A percentile compares a stretch with the other conserved stretches of the same genome.
These are phyloP conservation scores for Amphicarpaea edgeworthii DNA, from an alignment of 306 rosid genomes.

Conservation along the genomic window DNA sequence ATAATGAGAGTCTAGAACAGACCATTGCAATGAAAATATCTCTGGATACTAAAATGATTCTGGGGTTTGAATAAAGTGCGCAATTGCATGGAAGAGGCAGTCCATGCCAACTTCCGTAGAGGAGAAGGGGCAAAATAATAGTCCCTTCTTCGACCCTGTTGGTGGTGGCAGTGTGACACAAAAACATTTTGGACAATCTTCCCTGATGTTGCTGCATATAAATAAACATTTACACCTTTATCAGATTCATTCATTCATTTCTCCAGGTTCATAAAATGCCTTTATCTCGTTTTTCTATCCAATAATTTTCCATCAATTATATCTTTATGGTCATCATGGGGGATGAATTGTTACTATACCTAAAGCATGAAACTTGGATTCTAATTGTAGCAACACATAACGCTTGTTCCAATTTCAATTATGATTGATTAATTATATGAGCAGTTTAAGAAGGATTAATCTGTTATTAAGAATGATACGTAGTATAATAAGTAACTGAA, in stretches of 20 bases:
- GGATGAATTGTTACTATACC: slow-evolving; percentile 13
- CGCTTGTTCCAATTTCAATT: slow-evolving; percentile 5
- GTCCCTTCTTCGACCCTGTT: slow-evolving; percentile 64
- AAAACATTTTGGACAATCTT: slow-evolving; percentile 85
- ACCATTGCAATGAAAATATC: slow-evolving; percentile 88
- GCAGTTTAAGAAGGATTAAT: neutral
- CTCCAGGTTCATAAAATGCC: slow-evolving; percentile 48
- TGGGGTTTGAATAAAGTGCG: slow-evolving; percentile 65
- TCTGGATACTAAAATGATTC: slow-evolving; percentile 58
- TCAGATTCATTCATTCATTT: slow-evolving; percentile 54
- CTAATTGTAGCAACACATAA: slow-evolving; percentile 19
- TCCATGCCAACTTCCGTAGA: slow-evolving; percentile 90
- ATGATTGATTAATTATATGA: neutral
- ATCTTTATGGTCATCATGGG: neutral
- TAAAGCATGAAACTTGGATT: slow-evolving; percentile 11
- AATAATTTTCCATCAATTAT: slow-evolving; percentile 7
- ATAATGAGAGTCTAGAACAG: slow-evolving; percentile 87
- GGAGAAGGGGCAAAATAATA: slow-evolving; percentile 66
- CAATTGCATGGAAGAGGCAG: slow-evolving; percentile 81
- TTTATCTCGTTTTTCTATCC: slow-evolving; percentile 16
- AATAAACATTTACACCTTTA: slow-evolving; percentile 67
- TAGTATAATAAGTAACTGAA: neutral
- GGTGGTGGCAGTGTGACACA: slow-evolving; percentile 79
- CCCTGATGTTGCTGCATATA: slow-evolving; percentile 92
- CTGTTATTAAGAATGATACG: neutral